Evolutionary conservation across 1,139 yeast species (phyloP).

Genomic region (Geotrichum restrictum): DNA sequence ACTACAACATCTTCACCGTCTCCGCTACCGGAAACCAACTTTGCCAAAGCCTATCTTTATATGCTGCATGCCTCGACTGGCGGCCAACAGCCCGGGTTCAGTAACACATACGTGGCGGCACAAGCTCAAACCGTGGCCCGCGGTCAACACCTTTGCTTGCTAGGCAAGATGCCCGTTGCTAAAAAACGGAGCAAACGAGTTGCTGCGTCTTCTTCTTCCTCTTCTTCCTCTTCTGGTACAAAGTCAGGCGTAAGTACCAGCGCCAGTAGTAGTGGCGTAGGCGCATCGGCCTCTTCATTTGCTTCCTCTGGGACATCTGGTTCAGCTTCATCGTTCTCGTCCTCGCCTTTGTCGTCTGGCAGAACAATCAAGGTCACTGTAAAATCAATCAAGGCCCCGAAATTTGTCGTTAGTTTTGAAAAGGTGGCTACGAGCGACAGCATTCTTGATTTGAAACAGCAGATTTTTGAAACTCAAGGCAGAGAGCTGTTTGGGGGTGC

Average conservation of each 20-base stretch:
- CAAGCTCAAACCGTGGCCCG: not conserved
- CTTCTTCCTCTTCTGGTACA: not conserved
- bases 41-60: slow-evolving; percentile 9
- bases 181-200: slow-evolving; percentile 3
- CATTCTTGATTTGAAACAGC: slow-evolving; percentile 10
- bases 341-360: not conserved
- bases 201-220: not conserved
- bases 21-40: slow-evolving; percentile 8
- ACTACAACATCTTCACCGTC: slow-evolving; percentile 2
- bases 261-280: not conserved
- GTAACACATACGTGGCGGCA: slow-evolving; percentile 7
- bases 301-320: no score
- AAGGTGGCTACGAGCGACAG: not conserved
- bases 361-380: slow-evolving; percentile 5
- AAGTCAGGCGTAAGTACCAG: not conserved
- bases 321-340: not conserved
- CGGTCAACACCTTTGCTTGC: not conserved
- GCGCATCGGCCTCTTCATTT: no score
- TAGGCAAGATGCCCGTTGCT: slow-evolving; percentile 13
- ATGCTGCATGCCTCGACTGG: slow-evolving; percentile 9
- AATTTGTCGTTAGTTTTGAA: slow-evolving; percentile 1
- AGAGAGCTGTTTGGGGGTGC: not conserved
- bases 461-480: not conserved
- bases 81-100: slow-evolving; percentile 3
- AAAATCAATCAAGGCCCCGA: slow-evolving; percentile 13